Evolutionary conservation across 345 rosid genomes (phyloP), one percentile per base, ranked within the genome.

Genomic region (Eucalyptus pauciflora): DNA sequence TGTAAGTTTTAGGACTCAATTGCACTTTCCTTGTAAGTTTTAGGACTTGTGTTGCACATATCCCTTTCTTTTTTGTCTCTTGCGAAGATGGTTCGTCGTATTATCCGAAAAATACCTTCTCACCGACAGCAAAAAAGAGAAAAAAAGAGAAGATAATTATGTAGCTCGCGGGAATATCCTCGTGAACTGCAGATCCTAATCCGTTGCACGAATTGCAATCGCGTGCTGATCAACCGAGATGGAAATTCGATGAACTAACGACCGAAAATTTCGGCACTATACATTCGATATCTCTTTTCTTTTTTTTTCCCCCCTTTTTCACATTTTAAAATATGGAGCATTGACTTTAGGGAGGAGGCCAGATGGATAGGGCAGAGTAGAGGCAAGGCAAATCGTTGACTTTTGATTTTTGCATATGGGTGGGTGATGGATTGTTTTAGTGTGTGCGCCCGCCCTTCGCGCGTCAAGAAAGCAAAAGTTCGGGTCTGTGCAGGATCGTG

Each of bases 101-200:
- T 67, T 67, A 67, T 52, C 10, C 41, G 3, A 67, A 67, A 67
- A 33, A 69, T 33, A 69, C 25, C 80, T 69, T 33, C 12, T 20
- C 0, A 5, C 10, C 58, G 25, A 20, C 5, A 3, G n/a, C 69
- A 0, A 27, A 13, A 27, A 27, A 27, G 15, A 29, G 1, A 18
- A 52, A 62, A 41, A 62, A 29, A 2, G 69, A 29, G 6, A 62
- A 27, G 16, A 29, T 13, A 29, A 62, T 62, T 27, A 6, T 62
- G 16, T 29, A 13, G 33, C 17, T 7, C 5, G 71, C 10, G 58
- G 10, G 56, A 0, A 52, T 52, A 52, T 52, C 56, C 56, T 17
- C 24, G 17, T 20, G 58, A 8, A 52, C 58, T 52, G 25, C 25
- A 52, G 58, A 52, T 52, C 58, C 25, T 52, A 52, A 20, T 52